Percentiles rank a stretch among this genome's conserved stretches.
These are phyloP conservation scores for Globisporangium uncinulatum DNA, from an alignment of 352 stramenopile species.

Conservation along the genomic window DNA sequence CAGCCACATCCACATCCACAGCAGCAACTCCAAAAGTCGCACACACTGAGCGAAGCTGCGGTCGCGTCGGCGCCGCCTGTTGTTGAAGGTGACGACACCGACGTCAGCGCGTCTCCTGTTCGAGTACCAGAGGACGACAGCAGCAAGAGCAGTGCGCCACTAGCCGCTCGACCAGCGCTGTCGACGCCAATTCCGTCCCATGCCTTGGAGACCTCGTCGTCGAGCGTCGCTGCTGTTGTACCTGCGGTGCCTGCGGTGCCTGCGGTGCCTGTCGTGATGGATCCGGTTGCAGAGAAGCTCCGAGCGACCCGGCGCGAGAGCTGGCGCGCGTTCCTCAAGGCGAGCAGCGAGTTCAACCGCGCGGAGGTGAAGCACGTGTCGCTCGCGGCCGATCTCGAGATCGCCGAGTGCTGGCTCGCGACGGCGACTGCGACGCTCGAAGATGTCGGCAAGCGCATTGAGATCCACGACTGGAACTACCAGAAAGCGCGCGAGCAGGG, in stretches of 20 bases:
- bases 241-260: not conserved
- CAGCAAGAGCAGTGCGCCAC: not conserved
- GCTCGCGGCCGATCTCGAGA: slow-evolving; percentile 42
- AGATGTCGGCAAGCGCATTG: slow-evolving; percentile 70
- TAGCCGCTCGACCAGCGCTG: not conserved
- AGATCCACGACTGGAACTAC: slow-evolving; percentile 77
- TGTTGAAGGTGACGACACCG: too few relatives aligned
- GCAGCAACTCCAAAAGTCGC: too few relatives aligned
- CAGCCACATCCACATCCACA: not conserved
- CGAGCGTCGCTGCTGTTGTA: not conserved
- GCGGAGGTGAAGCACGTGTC: slow-evolving; percentile 51
- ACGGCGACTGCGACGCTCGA: slow-evolving; percentile 56
- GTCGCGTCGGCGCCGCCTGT: too few relatives aligned
- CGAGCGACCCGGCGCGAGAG: slow-evolving; percentile 35
- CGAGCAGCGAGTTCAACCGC: slow-evolving; percentile 45
- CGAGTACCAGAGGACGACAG: not conserved
- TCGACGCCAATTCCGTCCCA: not conserved
- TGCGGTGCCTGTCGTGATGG: slow-evolving; percentile 1
- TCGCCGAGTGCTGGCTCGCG: slow-evolving; percentile 68
- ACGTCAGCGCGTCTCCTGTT: too few relatives aligned
- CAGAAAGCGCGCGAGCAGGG: slow-evolving; percentile 43
- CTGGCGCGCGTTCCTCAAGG: slow-evolving; percentile 46
- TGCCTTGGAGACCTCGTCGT: not conserved
- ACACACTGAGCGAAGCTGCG: too few relatives aligned
- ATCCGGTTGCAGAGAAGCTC: slow-evolving; percentile 33